Conservation (phyloP, 176 grass and related monocot genomes). For the Eleusine coracana region DNA sequence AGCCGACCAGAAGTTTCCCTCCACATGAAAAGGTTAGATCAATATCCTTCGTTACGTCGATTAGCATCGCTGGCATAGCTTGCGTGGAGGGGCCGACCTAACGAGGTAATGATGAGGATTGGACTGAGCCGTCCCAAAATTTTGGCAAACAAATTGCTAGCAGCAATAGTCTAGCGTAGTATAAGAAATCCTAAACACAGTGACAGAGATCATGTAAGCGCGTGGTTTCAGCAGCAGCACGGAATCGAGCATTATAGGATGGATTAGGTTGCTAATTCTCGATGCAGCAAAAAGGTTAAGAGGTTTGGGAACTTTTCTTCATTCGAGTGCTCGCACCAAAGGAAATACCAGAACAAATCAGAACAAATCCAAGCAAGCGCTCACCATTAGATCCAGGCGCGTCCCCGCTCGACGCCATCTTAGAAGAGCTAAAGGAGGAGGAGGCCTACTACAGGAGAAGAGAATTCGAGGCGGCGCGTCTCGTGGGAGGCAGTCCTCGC, state of each 20-base stretch:
- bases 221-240: neutral
- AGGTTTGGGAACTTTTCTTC: neutral
- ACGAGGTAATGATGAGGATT: neutral
- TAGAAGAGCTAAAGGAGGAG: neutral
- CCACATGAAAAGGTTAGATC: neutral
- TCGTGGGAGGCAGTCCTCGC: neutral
- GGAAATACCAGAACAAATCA: neutral
- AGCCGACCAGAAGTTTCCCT: neutral
- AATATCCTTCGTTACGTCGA: neutral
- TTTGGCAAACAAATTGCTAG: neutral
- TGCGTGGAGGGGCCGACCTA: neutral
- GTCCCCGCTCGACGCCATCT: constrained; percentile 37
- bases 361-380: neutral
- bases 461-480: neutral
- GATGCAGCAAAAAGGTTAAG: neutral
- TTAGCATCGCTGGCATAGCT: neutral
- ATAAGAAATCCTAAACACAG: neutral
- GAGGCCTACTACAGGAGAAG: neutral
- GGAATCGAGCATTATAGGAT: neutral
- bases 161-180: neutral
- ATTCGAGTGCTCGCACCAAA: neutral
- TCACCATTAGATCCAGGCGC: constrained; percentile 36
- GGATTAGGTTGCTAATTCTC: neutral
- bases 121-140: neutral
- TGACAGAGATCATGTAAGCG: neutral